Evolutionary conservation across 78 protist genomes (phyloP), one percentile per base, ranked within the genome.

Genomic region (Dictyostelium capitatum): DNA sequence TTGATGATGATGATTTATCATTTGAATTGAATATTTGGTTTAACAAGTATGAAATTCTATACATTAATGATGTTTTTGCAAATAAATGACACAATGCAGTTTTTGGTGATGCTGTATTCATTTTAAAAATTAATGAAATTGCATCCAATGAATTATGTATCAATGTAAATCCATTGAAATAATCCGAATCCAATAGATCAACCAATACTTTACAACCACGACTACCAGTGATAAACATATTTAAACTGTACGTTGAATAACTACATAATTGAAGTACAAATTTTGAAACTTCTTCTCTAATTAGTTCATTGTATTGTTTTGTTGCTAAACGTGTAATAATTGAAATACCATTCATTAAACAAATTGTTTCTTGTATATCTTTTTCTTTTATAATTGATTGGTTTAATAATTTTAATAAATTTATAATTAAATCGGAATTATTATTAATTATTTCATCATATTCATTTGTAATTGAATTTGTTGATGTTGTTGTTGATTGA

Each of bases 31-130:
- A 87, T 6, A 87, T 87, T 77, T 87, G 93, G n/a, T 87, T 67
- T 43, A 87, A 77, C 10, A 87, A 48, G 2, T 28, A 64, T 6
- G 84, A 59, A 3, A 87, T 77, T 48, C 93, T 56, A 8, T 54
- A 37, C 75, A 87, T 62, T 25, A 87, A 62, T 32, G 48, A 53
- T 41, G 93, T 77, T 8, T 80, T 56, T 20, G 93, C 62, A 65
- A 87, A 87, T 10, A 87, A 65, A 87, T 87, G 93, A 56, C 93
- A 87, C 4, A 87, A 17, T 30, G 93, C 81, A 41, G 93, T 87
- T 32, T 77, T 87, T 12, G 93, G 93, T 0, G 82, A 57, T 1
- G 80, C 46, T 2, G 91, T 62, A 37, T 74, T 80, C 64, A 87
- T 25, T 65, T 87, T 87, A 50, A 87, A 87, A 9, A 87, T 78